Percentiles rank a stretch among this genome's conserved stretches.
Conservation (phyloP, 2,329 filamentous ascomycete genomes). For the Pleoardoris graminearum region DNA sequence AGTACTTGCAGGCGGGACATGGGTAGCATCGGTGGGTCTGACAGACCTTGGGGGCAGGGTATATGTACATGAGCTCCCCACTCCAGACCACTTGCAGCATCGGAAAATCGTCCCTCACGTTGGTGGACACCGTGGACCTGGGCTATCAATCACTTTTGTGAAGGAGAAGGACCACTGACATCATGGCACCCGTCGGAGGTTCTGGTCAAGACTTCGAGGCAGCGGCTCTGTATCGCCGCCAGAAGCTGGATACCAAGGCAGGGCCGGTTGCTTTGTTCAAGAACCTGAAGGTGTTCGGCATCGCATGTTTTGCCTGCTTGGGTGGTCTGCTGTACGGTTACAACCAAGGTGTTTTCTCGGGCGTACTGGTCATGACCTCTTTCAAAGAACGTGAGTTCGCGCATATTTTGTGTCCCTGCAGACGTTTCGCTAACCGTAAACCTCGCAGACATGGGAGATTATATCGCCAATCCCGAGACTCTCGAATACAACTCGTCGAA, state of each 20-base stretch:
- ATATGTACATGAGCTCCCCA: constrained; percentile 10
- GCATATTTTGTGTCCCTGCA: not conserved
- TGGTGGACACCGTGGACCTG: not conserved
- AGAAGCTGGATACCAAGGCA: constrained; percentile 45
- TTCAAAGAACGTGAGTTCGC: constrained; percentile 47
- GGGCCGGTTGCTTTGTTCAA: constrained; percentile 56
- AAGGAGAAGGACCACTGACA: constrained; percentile 10
- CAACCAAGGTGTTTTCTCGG: constrained; percentile 77
- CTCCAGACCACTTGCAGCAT: constrained; percentile 1
- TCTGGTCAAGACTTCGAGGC: constrained; percentile 43
- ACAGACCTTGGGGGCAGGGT: constrained; percentile 10
- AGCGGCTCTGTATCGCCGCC: constrained; percentile 47
- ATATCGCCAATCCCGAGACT: constrained; percentile 32
- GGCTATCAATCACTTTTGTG: not conserved
- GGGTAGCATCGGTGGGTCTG: constrained; percentile 3
- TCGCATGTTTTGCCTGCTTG: constrained; percentile 58
- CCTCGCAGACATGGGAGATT: constrained; percentile 48
- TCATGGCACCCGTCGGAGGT: constrained; percentile 46
- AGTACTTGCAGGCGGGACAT: constrained; percentile 6
- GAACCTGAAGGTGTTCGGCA: constrained; percentile 59
- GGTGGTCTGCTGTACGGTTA: constrained; percentile 67
- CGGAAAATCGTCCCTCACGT: not conserved
- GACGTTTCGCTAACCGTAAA: not conserved
- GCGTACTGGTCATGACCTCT: constrained; percentile 60
- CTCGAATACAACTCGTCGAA: constrained; percentile 43